Percentiles rank a stretch among this genome's conserved stretches.
Evolutionary conservation across 805 yeast species (phyloP).

Genomic region (Torulaspora quercuum): DNA sequence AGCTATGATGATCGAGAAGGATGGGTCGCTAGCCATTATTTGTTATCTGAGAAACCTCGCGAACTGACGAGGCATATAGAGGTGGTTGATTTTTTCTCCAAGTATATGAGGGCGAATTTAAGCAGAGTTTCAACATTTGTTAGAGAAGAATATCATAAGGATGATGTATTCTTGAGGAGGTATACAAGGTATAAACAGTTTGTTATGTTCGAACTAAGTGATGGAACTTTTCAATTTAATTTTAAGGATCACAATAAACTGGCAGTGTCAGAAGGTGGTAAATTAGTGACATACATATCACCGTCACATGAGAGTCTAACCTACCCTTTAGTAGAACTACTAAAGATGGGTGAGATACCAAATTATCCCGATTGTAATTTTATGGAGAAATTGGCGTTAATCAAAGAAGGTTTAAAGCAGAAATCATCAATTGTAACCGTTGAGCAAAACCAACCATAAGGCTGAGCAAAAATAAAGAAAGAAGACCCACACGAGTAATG

Average conservation of each 20-base stretch:
- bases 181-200: slow-evolving; percentile 74
- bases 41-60: slow-evolving; percentile 43
- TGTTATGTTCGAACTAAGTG: slow-evolving; percentile 90
- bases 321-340: slow-evolving; percentile 48
- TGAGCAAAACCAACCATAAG: slow-evolving; percentile 17
- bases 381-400: slow-evolving; percentile 47
- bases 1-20: slow-evolving; percentile 48
- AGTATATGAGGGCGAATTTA: slow-evolving; percentile 87
- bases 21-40: slow-evolving; percentile 51
- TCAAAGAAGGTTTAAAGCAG: slow-evolving; percentile 60
- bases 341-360: slow-evolving; percentile 48
- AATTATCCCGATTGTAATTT: slow-evolving; percentile 46
- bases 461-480: neutral
- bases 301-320: slow-evolving; percentile 72
- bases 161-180: slow-evolving; percentile 73
- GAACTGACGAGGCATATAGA: slow-evolving; percentile 67
- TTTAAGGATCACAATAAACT: slow-evolving; percentile 93
- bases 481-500: slow-evolving; percentile 7
- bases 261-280: slow-evolving; percentile 72
- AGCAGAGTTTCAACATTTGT: slow-evolving; percentile 61
- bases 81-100: slow-evolving; percentile 82
- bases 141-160: slow-evolving; percentile 56
- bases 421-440: slow-evolving; percentile 34
- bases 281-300: slow-evolving; percentile 74
- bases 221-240: slow-evolving; percentile 90